Evolutionary conservation across 2,329 filamentous ascomycete genomes (phyloP).

Genomic region (Xylaria digitata): DNA sequence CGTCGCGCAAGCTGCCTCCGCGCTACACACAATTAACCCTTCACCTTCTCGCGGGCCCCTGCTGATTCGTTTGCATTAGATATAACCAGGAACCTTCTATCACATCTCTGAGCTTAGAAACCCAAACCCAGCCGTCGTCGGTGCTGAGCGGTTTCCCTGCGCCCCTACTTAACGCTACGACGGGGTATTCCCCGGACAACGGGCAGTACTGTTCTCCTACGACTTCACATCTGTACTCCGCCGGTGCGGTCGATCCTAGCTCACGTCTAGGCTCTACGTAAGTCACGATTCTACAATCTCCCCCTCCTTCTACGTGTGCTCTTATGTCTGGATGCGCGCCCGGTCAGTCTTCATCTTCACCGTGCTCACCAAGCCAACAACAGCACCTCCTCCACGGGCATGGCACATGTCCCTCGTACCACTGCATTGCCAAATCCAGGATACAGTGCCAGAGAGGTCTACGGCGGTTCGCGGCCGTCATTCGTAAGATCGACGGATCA

Average conservation of each 20-base stretch:
- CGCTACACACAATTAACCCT: slow-evolving; percentile 45
- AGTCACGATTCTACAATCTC: slow-evolving; percentile 50
- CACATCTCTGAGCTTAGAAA: slow-evolving; percentile 66
- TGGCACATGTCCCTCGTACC: slow-evolving; percentile 68
- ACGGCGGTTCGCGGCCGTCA: slow-evolving; percentile 62
- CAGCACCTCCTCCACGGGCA: slow-evolving; percentile 64
- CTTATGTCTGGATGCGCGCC: not conserved
- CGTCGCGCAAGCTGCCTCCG: slow-evolving; percentile 51
- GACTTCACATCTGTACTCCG: slow-evolving; percentile 52
- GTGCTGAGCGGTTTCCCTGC: slow-evolving; percentile 65
- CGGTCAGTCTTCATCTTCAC: slow-evolving; percentile 27
- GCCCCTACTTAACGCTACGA: slow-evolving; percentile 58
- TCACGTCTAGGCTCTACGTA: slow-evolving; percentile 67
- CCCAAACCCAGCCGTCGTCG: slow-evolving; percentile 60
- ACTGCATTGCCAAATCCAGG: slow-evolving; percentile 64
- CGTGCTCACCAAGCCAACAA: slow-evolving; percentile 56
- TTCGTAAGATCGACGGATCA: slow-evolving; percentile 63
- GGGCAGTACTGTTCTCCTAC: slow-evolving; percentile 59
- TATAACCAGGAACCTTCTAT: slow-evolving; percentile 64
- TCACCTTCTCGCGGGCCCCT: slow-evolving; percentile 47
- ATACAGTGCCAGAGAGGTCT: slow-evolving; percentile 65
- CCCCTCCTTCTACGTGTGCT: slow-evolving; percentile 19
- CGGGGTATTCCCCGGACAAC: slow-evolving; percentile 63
- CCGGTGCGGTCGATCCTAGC: slow-evolving; percentile 60
- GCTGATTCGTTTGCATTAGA: slow-evolving; percentile 56